phyloP scores from a whole-genome alignment of 1,284 basidiomycete genomes.

The Puccinia brachypodii region DNA sequence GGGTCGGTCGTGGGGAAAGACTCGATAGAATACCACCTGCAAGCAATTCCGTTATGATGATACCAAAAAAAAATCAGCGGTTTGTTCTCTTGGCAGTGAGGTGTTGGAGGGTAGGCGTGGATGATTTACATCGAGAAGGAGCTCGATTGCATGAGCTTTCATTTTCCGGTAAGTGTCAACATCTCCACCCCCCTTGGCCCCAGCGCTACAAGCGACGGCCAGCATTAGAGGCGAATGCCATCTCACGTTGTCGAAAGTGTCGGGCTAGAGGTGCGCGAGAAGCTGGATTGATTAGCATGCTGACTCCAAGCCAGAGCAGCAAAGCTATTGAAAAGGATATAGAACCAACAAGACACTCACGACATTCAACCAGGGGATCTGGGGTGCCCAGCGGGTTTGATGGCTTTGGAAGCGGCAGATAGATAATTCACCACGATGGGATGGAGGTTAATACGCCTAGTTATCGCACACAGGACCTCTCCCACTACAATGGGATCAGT shows the following conservation, averaged over 20 bases:
- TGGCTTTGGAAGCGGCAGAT: not conserved
- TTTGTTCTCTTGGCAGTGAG: not conserved
- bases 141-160: slow-evolving; percentile 31
- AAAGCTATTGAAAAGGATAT: not conserved
- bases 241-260: slow-evolving; percentile 31
- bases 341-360: slow-evolving; percentile 22
- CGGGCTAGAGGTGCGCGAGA: not conserved
- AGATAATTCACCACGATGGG: not conserved
- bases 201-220: slow-evolving; percentile 30
- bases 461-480: not conserved
- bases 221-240: slow-evolving; percentile 33
- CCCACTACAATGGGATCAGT: not conserved
- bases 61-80: not conserved
- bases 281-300: not conserved
- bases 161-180: slow-evolving; percentile 21
- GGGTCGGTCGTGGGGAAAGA: slow-evolving; percentile 30
- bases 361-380: slow-evolving; percentile 35
- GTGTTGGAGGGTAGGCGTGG: not conserved
- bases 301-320: not conserved
- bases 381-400: slow-evolving; percentile 37
- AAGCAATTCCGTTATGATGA: not conserved
- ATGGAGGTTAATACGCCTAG: not conserved
- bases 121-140: slow-evolving; percentile 32
- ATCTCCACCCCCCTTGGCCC: slow-evolving; percentile 15
- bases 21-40: slow-evolving; percentile 36